Conservation (phyloP, 345 rosid species). For the Streptanthus diversifolius region DNA sequence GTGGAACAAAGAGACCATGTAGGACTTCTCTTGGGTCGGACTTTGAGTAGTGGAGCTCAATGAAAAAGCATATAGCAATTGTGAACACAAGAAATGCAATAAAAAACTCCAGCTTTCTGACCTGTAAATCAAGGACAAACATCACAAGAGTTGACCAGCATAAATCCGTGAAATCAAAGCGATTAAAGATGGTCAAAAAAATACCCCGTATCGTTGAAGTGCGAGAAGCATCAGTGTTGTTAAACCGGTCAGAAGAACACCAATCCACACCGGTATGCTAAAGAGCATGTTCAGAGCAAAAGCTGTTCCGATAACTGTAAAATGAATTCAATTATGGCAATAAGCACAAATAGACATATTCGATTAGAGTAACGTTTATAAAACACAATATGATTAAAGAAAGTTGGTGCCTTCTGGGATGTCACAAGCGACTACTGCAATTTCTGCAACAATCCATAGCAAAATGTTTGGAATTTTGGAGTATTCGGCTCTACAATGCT, state of each 20-base stretch:
- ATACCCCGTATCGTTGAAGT: constrained; percentile 82
- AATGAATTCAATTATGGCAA: neutral
- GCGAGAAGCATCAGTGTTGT: constrained; percentile 84
- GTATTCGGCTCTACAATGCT: constrained; percentile 82
- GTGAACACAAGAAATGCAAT: constrained; percentile 77
- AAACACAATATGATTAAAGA: constrained; percentile 10
- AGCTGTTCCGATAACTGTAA: constrained; percentile 88
- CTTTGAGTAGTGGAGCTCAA: constrained; percentile 77
- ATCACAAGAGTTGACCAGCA: neutral
- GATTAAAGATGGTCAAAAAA: neutral
- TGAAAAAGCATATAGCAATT: constrained; percentile 78
- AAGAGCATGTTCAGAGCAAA: constrained; percentile 97
- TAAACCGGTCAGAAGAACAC: constrained; percentile 87
- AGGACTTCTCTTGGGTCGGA: constrained; percentile 70
- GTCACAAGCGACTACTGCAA: constrained; percentile 91
- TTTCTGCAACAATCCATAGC: constrained; percentile 87
- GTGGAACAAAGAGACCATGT: constrained; percentile 86
- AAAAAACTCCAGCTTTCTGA: constrained; percentile 82
- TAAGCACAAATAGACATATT: neutral
- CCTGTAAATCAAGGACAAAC: constrained; percentile 47
- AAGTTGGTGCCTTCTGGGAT: constrained; percentile 74
- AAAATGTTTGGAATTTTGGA: constrained; percentile 70
- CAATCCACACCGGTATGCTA: constrained; percentile 79
- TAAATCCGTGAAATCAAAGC: neutral
- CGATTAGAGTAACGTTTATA: neutral